Evolutionary conservation across 345 rosid genomes (phyloP), one percentile per base, ranked within the genome.

Genomic region (Eucalyptus polyanthemos): DNA sequence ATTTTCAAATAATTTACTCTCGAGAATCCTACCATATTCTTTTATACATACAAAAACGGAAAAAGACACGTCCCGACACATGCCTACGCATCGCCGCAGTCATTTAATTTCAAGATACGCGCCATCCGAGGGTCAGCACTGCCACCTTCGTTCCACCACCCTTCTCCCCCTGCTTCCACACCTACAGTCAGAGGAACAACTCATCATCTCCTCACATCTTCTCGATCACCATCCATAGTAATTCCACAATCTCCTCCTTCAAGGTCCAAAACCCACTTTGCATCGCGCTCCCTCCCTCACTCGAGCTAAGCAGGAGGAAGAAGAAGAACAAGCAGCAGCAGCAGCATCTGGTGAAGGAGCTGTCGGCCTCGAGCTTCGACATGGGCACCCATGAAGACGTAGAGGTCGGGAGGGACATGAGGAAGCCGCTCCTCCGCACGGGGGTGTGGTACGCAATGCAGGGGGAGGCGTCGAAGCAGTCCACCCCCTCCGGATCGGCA

Each of bases 371-470:
- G 65, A 80, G 83, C 67, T 49, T 80, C 40, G 50, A 22, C 50
- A 94, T 94, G 96, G 93, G 94, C 89, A 92, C 93, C 89, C 86
- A 93, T 89, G 97, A 95, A 21, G 97, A 95, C 10, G 88, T n/a
- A 6, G 97, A 94, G 24, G 95, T 93, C 17, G 92, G 87, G 34
- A 91, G 93, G 54, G 95, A 94, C 47, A 56, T 95, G 29, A 90
- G 92, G 93, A 95, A 96, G 89, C 98, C 95, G 34, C 93, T 96
- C 89, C 90, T 96, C 44, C 97, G 95, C 87, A 92, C 95, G 0
- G 95, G 98, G 83, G 95, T 96, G 87, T 95, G 97, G 98, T 96
- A 95, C 90, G 91, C 93, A 53, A 96, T 19, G 45, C 83, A 72
- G 83, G 83, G 45, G 83, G 11, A 92, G 98, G 89, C 92, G 37